A percentile compares a stretch with the other conserved stretches of the same genome.
These are phyloP conservation scores for Aspergillus flavus DNA, from an alignment of 2,329 filamentous ascomycete species.

Conservation along the genomic window DNA sequence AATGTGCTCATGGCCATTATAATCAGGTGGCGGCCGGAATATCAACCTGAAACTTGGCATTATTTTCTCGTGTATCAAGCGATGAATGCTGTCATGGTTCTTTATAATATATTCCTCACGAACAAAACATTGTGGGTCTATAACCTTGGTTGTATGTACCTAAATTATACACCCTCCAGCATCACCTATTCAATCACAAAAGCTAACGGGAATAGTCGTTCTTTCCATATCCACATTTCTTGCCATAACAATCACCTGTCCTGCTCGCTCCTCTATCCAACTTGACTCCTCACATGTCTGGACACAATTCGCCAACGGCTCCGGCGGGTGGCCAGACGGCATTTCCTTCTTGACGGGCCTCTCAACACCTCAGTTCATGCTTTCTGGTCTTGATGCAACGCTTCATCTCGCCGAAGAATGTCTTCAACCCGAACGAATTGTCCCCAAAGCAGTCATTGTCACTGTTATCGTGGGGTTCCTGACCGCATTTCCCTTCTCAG, in stretches of 20 bases:
- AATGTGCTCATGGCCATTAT: conserved; percentile 26
- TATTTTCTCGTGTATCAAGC: conserved; percentile 26
- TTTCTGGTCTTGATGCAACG: conserved; percentile 27
- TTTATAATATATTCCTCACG: conserved; percentile 24
- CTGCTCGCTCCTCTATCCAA: conserved; percentile 17
- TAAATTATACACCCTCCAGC: background rate
- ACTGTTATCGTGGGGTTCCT: conserved; percentile 24
- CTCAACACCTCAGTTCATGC: conserved; percentile 29
- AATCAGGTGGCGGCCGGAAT: conserved; percentile 24
- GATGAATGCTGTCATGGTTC: conserved; percentile 18
- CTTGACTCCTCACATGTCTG: conserved; percentile 21
- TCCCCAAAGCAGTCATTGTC: conserved; percentile 23
- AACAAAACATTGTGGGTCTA: conserved; percentile 28
- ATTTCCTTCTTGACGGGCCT: conserved; percentile 28
- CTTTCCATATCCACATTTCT: conserved; percentile 25
- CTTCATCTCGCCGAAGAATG: conserved; percentile 29
- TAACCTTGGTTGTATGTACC: conserved; percentile 23
- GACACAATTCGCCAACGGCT: conserved; percentile 24
- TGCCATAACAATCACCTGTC: conserved; percentile 25
- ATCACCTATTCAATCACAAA: background rate
- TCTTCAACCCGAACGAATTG: conserved; percentile 25
- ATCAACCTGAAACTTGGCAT: conserved; percentile 24
- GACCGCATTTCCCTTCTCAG: conserved; percentile 26
- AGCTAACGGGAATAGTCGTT: conserved; percentile 15
- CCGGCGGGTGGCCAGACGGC: conserved; percentile 26